Evolutionary conservation across 768 basidiomycete genomes (phyloP).

Genomic region (Amanita rimosa): DNA sequence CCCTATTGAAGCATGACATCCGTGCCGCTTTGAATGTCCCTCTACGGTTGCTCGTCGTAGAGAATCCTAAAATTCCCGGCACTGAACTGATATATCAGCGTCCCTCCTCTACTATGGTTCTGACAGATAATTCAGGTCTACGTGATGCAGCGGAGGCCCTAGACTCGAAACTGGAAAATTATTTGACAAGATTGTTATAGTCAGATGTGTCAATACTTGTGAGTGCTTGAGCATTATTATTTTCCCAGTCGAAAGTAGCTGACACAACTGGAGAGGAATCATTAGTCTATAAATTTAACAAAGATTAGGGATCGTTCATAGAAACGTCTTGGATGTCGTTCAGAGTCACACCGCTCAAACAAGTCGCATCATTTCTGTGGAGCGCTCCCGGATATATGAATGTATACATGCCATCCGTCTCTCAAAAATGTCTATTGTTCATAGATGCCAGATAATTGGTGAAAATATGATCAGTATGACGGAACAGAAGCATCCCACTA

Average conservation of each 20-base stretch:
- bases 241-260: not conserved
- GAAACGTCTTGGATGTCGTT: too few species aligned
- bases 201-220: not conserved
- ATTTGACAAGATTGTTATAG: constrained; percentile 16
- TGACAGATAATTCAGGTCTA: constrained; percentile 20
- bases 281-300: too few species aligned
- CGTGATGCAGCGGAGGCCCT: constrained; percentile 21
- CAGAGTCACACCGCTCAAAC: too few species aligned
- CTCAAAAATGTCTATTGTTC: too few species aligned
- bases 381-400: too few species aligned
- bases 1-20: constrained; percentile 29
- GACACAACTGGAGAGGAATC: not conserved
- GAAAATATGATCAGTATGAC: too few species aligned
- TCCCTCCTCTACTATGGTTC: constrained; percentile 32
- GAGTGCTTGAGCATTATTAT: not conserved
- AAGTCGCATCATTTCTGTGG: too few species aligned
- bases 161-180: constrained; percentile 31
- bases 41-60: constrained; percentile 30
- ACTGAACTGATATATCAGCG: constrained; percentile 35
- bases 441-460: too few species aligned
- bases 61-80: constrained; percentile 24
- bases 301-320: too few species aligned
- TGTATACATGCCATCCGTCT: too few species aligned
- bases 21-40: constrained; percentile 32
- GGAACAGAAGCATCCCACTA: too few species aligned